Evolutionary conservation across 148 eudicot species (phyloP).

Genomic region (Polygonum aviculare): DNA sequence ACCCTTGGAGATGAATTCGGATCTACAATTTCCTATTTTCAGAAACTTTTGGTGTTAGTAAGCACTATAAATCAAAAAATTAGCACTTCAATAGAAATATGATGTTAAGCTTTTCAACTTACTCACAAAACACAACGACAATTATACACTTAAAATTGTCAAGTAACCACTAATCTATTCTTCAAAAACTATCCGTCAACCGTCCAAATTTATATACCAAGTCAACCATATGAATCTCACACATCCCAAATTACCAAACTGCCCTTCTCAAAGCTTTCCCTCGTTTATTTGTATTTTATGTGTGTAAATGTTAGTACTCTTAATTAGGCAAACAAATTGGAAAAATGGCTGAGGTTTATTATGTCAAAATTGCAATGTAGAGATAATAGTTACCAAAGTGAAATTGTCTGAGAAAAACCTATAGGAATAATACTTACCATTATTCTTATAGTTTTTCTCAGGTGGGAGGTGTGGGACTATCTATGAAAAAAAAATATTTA

Average conservation of each 20-base stretch:
- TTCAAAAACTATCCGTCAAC: no score
- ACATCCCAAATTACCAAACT: not conserved
- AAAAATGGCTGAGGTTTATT: not conserved
- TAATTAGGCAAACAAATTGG: not conserved
- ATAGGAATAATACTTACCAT: not conserved
- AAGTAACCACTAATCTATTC: not conserved
- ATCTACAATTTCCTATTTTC: not conserved
- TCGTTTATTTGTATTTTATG: not conserved
- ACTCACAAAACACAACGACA: not conserved
- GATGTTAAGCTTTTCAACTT: not conserved
- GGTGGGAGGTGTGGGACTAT: not conserved
- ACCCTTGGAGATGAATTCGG: not conserved
- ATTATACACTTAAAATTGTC: not conserved
- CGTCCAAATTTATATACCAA: not conserved
- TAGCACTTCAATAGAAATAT: not conserved
- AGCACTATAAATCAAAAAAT: not conserved
- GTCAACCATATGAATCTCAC: not conserved
- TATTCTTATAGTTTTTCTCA: slow-evolving; percentile 6
- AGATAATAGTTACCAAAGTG: not conserved
- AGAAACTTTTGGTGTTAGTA: not conserved
- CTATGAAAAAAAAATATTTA: not conserved
- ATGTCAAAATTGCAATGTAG: not conserved
- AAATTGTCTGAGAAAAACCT: not conserved
- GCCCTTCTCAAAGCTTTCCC: not conserved
- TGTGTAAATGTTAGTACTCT: not conserved